Evolutionary conservation across 2,329 filamentous ascomycete genomes (phyloP).

Genomic region (Orbilia oligospora): DNA sequence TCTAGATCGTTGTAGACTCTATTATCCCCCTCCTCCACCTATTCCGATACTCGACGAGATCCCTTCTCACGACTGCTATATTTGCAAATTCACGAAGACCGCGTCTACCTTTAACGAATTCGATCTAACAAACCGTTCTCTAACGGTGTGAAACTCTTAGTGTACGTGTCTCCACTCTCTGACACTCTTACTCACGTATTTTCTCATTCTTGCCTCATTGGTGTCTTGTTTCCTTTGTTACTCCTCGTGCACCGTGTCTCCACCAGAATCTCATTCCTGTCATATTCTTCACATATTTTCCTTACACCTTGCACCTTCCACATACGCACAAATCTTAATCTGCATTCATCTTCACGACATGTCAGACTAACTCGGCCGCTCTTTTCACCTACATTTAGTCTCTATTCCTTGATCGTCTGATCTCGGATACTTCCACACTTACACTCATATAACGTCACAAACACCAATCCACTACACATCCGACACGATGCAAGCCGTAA

Average conservation of each 20-base stretch:
- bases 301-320: constrained; percentile 7
- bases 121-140: constrained; percentile 18
- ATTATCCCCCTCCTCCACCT: not conserved
- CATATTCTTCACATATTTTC: constrained; percentile 20
- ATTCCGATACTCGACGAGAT: constrained; percentile 28
- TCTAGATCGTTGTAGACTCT: not conserved
- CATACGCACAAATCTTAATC: constrained; percentile 4
- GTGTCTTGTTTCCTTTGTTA: constrained; percentile 1
- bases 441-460: constrained; percentile 2
- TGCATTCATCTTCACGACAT: constrained; percentile 1
- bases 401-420: constrained; percentile 56
- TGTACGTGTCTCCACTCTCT: constrained; percentile 37
- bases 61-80: not conserved
- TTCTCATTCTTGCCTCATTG: constrained; percentile 2
- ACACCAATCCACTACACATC: constrained; percentile 23
- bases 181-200: no score
- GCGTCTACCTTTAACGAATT: constrained; percentile 19
- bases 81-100: not conserved
- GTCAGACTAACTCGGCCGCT: constrained; percentile 29
- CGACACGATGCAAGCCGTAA: constrained; percentile 59
- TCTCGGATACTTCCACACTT: constrained; percentile 33
- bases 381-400: constrained; percentile 17
- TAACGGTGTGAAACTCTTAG: constrained; percentile 46
- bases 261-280: constrained; percentile 6
- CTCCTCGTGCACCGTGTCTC: constrained; percentile 10